Conservation (phyloP, 352 stramenopile species). For the Phytophthora quininea region DNA sequence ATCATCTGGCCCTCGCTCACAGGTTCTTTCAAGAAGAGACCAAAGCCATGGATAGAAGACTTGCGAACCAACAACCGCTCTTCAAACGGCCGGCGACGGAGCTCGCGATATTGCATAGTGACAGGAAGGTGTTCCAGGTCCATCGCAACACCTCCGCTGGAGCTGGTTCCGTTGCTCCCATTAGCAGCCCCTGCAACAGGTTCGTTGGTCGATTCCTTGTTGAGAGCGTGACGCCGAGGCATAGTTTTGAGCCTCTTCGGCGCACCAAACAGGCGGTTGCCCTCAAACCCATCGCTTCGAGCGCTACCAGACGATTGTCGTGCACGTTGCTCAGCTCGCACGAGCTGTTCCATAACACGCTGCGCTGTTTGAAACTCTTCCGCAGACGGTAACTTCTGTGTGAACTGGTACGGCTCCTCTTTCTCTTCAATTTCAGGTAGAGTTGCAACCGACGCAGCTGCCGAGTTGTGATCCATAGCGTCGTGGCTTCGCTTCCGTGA, state of each 20-base stretch:
- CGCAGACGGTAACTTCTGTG: slow-evolving; percentile 70
- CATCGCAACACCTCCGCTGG: slow-evolving; percentile 57
- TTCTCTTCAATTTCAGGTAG: slow-evolving; percentile 32
- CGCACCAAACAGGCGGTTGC: slow-evolving; percentile 52
- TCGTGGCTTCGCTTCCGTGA: slow-evolving; percentile 36
- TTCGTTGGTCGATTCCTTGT: slow-evolving; percentile 46
- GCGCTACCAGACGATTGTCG: slow-evolving; percentile 85
- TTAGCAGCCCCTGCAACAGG: slow-evolving; percentile 23
- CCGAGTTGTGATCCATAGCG: slow-evolving; percentile 28
- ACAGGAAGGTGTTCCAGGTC: slow-evolving; percentile 84
- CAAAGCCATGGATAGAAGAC: slow-evolving; percentile 96
- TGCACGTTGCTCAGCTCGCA: slow-evolving; percentile 83
- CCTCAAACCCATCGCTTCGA: slow-evolving; percentile 85
- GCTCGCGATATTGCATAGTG: slow-evolving; percentile 91
- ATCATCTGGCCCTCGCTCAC: slow-evolving; percentile 95
- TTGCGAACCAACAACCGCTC: slow-evolving; percentile 92
- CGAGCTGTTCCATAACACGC: slow-evolving; percentile 78
- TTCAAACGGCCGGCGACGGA: slow-evolving; percentile 91
- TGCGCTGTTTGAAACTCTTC: slow-evolving; percentile 83
- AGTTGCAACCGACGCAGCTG: slow-evolving; percentile 10
- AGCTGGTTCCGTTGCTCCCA: slow-evolving; percentile 5
- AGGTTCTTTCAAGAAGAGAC: slow-evolving; percentile 94
- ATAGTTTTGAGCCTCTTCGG: slow-evolving; percentile 43
- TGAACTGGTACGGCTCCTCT: slow-evolving; percentile 86
- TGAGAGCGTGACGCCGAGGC: slow-evolving; percentile 36